Conservation (phyloP, 371 early-diverging fungal species). For the Rhizomucor pusillus region DNA sequence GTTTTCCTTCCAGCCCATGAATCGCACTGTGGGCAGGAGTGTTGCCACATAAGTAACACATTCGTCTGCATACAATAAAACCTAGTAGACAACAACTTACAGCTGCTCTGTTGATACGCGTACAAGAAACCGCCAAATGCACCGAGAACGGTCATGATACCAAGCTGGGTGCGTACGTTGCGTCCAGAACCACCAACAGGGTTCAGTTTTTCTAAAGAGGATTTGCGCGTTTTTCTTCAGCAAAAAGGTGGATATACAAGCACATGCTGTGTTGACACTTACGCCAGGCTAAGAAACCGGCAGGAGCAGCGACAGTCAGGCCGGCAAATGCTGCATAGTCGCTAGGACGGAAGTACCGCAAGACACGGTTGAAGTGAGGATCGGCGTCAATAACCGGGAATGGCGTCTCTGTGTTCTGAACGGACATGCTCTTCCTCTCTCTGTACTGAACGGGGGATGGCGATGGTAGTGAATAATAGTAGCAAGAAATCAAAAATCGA, state of each 20-base stretch:
- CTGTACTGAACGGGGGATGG: too few relatives aligned
- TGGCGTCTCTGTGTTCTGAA: constrained; percentile 49
- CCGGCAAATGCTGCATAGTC: constrained; percentile 77
- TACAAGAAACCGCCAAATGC: constrained; percentile 70
- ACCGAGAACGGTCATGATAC: constrained; percentile 52
- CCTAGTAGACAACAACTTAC: too few relatives aligned
- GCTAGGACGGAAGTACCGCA: constrained; percentile 83
- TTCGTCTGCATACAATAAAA: constrained; percentile 9
- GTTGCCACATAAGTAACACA: neutral
- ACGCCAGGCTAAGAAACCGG: constrained; percentile 72
- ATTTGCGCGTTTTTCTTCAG: neutral
- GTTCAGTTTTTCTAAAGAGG: constrained; percentile 38
- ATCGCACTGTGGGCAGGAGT: too few relatives aligned
- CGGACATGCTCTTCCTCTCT: constrained; percentile 52
- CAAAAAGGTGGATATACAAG: neutral
- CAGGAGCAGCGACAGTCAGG: constrained; percentile 76
- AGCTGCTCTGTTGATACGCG: constrained; percentile 64
- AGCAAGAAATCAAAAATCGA: too few relatives aligned
- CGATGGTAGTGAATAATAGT: too few relatives aligned
- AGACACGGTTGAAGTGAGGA: constrained; percentile 81
- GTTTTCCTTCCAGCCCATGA: constrained; percentile 95
- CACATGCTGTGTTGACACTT: constrained; percentile 20
- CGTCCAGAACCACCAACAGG: constrained; percentile 43
- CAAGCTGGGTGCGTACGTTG: constrained; percentile 50
- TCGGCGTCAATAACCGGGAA: constrained; percentile 73